phyloP scores from a whole-genome alignment of 106 monocot genomes.

The Xerophyta viscosa region DNA sequence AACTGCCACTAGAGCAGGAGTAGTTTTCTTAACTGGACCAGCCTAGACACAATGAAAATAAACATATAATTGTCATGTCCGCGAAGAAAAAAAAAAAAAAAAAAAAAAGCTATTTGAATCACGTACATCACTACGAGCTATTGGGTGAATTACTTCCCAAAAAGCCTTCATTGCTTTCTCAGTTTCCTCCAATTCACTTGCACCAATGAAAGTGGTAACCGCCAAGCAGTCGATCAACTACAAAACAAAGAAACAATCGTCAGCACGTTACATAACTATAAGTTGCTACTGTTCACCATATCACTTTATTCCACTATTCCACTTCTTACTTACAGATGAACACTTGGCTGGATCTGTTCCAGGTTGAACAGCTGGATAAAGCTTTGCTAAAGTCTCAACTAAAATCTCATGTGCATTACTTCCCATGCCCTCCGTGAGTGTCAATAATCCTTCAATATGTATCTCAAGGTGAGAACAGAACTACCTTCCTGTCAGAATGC shows the following conservation, averaged over 20 bases:
- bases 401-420: slow-evolving; percentile 68
- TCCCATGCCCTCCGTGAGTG: slow-evolving; percentile 69
- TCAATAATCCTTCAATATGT: slow-evolving; percentile 54
- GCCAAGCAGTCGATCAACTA: slow-evolving; percentile 81
- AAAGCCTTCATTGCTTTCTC: slow-evolving; percentile 75
- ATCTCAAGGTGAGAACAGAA: too few relatives aligned
- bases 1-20: slow-evolving; percentile 46
- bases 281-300: too few relatives aligned
- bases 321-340: slow-evolving; percentile 40
- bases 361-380: slow-evolving; percentile 46
- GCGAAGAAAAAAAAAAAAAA: background rate
- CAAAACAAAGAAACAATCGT: too few relatives aligned
- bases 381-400: slow-evolving; percentile 56
- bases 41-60: slow-evolving; percentile 33
- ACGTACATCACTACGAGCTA: slow-evolving; percentile 74
- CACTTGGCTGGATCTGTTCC: slow-evolving; percentile 61
- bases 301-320: too few relatives aligned
- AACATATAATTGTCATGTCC: background rate
- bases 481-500: too few relatives aligned
- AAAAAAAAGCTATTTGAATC: background rate
- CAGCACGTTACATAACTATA: too few relatives aligned
- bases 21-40: slow-evolving; percentile 35
- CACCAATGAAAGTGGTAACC: slow-evolving; percentile 74
- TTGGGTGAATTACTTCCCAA: slow-evolving; percentile 87
- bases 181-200: slow-evolving; percentile 67